Base-by-base conservation (phyloP, 495 filamentous ascomycete genomes). In the Penicillium canariense region DNA sequence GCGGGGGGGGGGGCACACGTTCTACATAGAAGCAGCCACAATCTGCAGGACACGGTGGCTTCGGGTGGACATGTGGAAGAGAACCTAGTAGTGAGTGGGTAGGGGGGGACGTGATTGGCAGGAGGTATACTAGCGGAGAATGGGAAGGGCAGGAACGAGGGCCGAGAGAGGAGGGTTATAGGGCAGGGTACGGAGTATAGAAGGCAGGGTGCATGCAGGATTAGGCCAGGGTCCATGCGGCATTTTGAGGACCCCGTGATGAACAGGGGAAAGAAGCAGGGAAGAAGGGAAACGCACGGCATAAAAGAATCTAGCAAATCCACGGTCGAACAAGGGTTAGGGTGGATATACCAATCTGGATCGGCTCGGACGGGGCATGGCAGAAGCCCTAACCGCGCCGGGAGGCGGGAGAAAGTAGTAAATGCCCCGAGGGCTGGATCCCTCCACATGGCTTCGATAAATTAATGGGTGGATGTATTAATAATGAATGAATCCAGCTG, bases 371-470 rank as follows among this genome's bases (percentile, higher is more conserved):
- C 43, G 50, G 20, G 42, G 35, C 39, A 40, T n/a, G n/a, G n/a
- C n/a, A 15, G 35, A 42, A 60, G 44, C 58, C 53, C 53, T 56
- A 56, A 60, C 35, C 34, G 40, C 42, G 52, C 25, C n/a, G 30
- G 34, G 11, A 26, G 22, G 17, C 15, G 4, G 4, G 36, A 30
- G 39, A 48, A 54, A 52, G n/a, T 4, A 31, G 54, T 9, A 40
- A 48, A 28, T 30, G 30, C 56, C 28, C 58, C 56, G 56, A 25
- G 12, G 23, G 23, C 35, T n/a, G n/a, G n/a, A n/a, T n/a, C n/a
- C n/a, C n/a, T n/a, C n/a, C 34, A 10, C 9, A 2, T 25, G 25
- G 25, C 12, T 27, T 23, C 20, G 28, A 23, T 25, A 55, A 20
- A 42, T 52, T 52, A 23, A 43, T 30, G 25, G 26, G 26, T 23